Conservation (phyloP, 2,329 filamentous ascomycete species). For the Penicillium sp. region DNA sequence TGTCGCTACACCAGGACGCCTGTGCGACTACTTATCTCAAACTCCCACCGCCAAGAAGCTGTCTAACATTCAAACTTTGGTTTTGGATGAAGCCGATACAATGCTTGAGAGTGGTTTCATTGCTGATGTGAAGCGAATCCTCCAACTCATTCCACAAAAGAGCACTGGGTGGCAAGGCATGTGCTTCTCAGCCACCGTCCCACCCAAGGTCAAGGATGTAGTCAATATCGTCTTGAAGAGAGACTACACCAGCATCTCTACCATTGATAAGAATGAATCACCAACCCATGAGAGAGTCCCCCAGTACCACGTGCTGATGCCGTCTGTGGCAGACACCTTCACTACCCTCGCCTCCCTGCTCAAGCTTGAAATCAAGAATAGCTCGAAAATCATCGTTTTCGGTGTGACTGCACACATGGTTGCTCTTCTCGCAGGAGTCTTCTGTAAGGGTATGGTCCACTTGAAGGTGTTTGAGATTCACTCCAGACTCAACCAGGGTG, state of each 20-base stretch:
- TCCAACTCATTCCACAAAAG: slow-evolving; percentile 52
- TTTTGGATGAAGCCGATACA: slow-evolving; percentile 45
- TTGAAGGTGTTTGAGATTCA: slow-evolving; percentile 63
- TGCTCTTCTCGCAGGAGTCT: slow-evolving; percentile 58
- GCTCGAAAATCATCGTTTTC: slow-evolving; percentile 87
- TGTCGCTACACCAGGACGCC: slow-evolving; percentile 49
- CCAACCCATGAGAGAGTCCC: slow-evolving; percentile 64
- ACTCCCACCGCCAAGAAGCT: slow-evolving; percentile 43
- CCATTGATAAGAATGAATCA: slow-evolving; percentile 71
- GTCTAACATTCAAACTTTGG: slow-evolving; percentile 48
- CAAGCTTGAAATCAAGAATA: slow-evolving; percentile 38
- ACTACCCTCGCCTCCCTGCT: slow-evolving; percentile 47
- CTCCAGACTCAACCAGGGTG: slow-evolving; percentile 66
- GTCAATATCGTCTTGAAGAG: slow-evolving; percentile 60
- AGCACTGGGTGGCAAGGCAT: slow-evolving; percentile 52
- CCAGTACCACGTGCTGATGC: slow-evolving; percentile 49
- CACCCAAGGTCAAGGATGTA: slow-evolving; percentile 73
- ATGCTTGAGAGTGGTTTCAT: slow-evolving; percentile 45
- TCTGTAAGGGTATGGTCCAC: slow-evolving; percentile 42
- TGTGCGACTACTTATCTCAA: slow-evolving; percentile 49
- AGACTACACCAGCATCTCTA: slow-evolving; percentile 83
- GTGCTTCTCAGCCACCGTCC: slow-evolving; percentile 89
- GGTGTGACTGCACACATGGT: slow-evolving; percentile 69
- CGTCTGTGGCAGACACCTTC: slow-evolving; percentile 46
- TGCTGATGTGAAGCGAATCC: slow-evolving; percentile 52